Percentiles rank a stretch among this genome's conserved stretches.
Conservation (phyloP, 495 filamentous ascomycete genomes). For the Penicillium flavigenum region DNA sequence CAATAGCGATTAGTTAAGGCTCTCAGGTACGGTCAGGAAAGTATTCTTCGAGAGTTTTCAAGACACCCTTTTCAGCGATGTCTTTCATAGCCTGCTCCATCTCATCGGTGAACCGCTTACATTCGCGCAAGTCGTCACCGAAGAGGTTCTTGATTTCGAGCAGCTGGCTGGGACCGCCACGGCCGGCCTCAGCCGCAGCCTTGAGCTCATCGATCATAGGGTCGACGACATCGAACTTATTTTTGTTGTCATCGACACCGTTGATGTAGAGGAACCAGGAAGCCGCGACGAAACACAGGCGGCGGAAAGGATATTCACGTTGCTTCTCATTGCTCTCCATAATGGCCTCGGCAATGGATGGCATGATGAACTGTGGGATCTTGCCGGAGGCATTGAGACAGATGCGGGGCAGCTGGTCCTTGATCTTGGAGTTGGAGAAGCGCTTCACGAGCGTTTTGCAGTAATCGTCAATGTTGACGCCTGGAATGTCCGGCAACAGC, state of each 20-base stretch:
- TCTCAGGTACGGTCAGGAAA: conserved; percentile 10
- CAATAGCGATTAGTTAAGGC: conserved; percentile 25
- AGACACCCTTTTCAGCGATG: conserved; percentile 41
- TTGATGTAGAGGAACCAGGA: conserved; percentile 49
- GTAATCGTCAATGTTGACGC: conserved; percentile 48
- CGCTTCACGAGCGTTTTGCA: conserved; percentile 47
- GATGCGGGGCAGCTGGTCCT: conserved; percentile 48
- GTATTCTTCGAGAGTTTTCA: conserved; percentile 48
- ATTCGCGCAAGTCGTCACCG: conserved; percentile 45
- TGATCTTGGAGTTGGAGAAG: conserved; percentile 51
- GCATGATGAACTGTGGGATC: conserved; percentile 54
- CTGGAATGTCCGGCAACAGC: conserved; percentile 42
- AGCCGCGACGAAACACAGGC: conserved; percentile 45
- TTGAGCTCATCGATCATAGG: conserved; percentile 47
- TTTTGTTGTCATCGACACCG: conserved; percentile 44
- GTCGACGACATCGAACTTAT: conserved; percentile 40
- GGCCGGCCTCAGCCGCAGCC: conserved; percentile 39
- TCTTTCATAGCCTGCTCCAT: conserved; percentile 42
- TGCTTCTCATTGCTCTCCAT: background rate
- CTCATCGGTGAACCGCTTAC: conserved; percentile 41
- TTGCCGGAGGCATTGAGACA: conserved; percentile 49
- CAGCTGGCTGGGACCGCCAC: conserved; percentile 35
- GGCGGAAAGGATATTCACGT: conserved; percentile 35
- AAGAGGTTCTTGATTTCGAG: conserved; percentile 46
- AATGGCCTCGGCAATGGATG: conserved; percentile 49